Evolutionary conservation across 177 flowering plant genomes (phyloP), one percentile per base, ranked within the genome.

Genomic region (Telopea speciosissima): DNA sequence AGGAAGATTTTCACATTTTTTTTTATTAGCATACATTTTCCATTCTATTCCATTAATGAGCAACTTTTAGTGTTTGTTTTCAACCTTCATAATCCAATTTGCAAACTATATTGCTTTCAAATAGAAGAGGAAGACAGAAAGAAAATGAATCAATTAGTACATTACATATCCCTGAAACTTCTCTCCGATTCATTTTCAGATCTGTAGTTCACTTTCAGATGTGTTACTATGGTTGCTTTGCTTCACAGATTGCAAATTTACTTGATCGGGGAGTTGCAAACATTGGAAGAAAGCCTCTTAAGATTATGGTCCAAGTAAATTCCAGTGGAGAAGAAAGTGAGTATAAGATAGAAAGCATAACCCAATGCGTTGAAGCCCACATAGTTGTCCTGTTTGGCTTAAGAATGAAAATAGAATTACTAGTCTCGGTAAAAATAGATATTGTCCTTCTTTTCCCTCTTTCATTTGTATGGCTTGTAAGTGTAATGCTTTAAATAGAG

Each of bases 241-340:
- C 26, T 54, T 45, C 67, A 49, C 85, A 94, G 99, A 88, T 93
- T 77, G 98, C 98, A 16, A 88, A 88, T 81, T 85, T 66, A 76
- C 89, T 96, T 74, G 85, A 93, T 73, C 92, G 88, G 66, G 86
- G 65, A 1, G 86, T 90, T 69, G 90, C 78, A 67, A 87, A 69
- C 75, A 76, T 86, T 69, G 99, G 96, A 74, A 88, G 98, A 74
- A 86, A 84, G 70, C 98, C 96, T 65, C 78, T 96, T 68, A 93
- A 86, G 80, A 92, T 96, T 69, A 72, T 93, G 65, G 85, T 96
- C 72, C 98, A 93, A 86, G 98, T 96, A 54, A 96, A 96, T 75
- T 91, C 99, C 31, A 96, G 99, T 83, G 98, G 98, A 62, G 98
- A 93, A 88, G 87, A 60, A 78, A 88, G 93, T 89, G 77, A 80